Percentiles rank a stretch among this genome's conserved stretches.
Conservation (phyloP, 371 early-diverging fungal genomes). For the Rhizopus sp. region DNA sequence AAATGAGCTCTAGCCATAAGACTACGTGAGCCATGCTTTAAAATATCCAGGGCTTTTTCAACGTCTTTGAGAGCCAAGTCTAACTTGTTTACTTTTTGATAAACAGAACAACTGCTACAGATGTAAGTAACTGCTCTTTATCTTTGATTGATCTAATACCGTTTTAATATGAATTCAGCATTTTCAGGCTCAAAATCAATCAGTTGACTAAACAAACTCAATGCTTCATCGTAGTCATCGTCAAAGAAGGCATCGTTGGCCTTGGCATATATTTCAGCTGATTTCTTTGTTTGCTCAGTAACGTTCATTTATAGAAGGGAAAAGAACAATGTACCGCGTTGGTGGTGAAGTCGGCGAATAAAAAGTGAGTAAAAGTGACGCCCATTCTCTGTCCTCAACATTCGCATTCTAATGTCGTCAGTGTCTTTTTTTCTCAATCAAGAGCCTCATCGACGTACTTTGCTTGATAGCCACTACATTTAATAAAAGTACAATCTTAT, state of each 20-base stretch:
- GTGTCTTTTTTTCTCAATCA: no score
- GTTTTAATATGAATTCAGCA: conserved; percentile 61
- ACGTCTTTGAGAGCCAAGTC: conserved; percentile 68
- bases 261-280: conserved; percentile 75
- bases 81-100: conserved; percentile 61
- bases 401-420: no score
- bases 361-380: no score
- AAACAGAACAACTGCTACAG: conserved; percentile 56
- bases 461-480: no score
- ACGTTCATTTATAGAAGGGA: conserved; percentile 13
- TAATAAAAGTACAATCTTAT: no score
- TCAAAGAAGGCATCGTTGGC: conserved; percentile 87
- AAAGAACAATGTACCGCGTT: not conserved
- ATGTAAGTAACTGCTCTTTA: not conserved
- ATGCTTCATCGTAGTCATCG: conserved; percentile 79
- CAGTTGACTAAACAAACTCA: conserved; percentile 75
- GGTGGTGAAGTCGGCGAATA: no score
- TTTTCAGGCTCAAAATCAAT: conserved; percentile 75
- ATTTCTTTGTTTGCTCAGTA: conserved; percentile 30
- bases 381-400: no score
- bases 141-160: conserved; percentile 32
- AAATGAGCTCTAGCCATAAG: conserved; percentile 67
- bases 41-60: conserved; percentile 53
- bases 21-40: conserved; percentile 57
- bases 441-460: no score